Evolutionary conservation across 768 basidiomycete species (phyloP), one percentile per base, ranked within the genome.

Genomic region (Tephrocybe sp.): DNA sequence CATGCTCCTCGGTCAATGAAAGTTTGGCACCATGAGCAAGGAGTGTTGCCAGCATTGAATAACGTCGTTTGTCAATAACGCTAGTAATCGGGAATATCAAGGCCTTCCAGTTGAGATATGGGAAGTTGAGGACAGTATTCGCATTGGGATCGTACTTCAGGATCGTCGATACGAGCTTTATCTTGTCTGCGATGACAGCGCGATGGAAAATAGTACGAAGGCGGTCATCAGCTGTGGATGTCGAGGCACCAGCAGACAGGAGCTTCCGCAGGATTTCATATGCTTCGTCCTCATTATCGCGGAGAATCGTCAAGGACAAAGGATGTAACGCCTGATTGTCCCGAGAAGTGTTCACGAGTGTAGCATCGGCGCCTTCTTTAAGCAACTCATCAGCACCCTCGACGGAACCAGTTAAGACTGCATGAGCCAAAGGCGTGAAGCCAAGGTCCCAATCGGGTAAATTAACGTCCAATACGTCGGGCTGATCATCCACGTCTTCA

Each of bases 391-490:
- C 76, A 2, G 83, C 61, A 23, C 73, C 69, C 2, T 62, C 58
- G 1, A 73, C 49, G 1, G 77, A 76, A 1, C 71, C 78, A 19
- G 67, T 77, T 4, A 80, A 58, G 36, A 78, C 71, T 3, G 76
- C 82, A 56, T 78, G 79, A 22, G 66, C 65, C 22, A 84, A 67
- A 2, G 83, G 72, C 1, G 76, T 73, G 51, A 80, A 74, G 3
- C 71, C 70, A 47, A 77, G 73, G 58, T 84, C 83, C 83, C 82
- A 86, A 59, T 84, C 82, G 0, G 69, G 46, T 1, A 69, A 66
- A 38, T 82, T 69, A 52, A 83, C 57, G 37, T 80, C 76, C n/a
- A 84, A 66, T 25, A 84, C 65, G 49, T 84, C 82, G 0, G 79
- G 79, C 29, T 66, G 65, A 37, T 78, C 74, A 3, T 67, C 63